These are phyloP conservation scores for Stephania japonica DNA, from an alignment of 164 flowering plant genomes.

Conservation along the genomic window DNA sequence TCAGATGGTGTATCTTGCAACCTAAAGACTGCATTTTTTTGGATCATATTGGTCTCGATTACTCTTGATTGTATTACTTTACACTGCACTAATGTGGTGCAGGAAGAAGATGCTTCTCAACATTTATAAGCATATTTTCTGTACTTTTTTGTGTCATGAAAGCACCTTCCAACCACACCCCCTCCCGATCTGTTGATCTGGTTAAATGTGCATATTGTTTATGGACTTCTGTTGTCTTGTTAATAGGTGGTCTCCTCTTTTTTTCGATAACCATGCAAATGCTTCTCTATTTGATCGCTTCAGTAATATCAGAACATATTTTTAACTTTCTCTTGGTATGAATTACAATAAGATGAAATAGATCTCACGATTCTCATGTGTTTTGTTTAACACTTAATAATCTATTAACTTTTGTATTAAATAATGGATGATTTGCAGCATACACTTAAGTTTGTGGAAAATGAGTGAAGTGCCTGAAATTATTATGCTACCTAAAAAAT, in stretches of 20 bases:
- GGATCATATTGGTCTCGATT: no score
- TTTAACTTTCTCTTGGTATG: neutral
- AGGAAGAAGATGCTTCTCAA: no score
- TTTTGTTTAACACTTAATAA: neutral
- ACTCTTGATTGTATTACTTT: no score
- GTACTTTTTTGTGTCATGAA: neutral
- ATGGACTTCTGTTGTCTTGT: neutral
- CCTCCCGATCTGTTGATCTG: neutral
- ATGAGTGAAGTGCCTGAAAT: neutral
- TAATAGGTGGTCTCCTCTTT: neutral
- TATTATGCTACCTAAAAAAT: slow-evolving; percentile 4
- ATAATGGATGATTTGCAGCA: neutral
- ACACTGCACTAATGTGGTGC: no score
- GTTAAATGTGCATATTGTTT: neutral
- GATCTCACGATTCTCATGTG: neutral
- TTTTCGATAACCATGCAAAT: neutral
- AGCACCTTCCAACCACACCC: neutral
- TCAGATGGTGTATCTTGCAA: no score
- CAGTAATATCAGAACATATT: neutral
- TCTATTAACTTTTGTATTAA: neutral
- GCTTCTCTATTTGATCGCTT: neutral
- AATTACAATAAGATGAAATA: neutral
- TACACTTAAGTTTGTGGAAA: neutral
- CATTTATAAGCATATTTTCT: neutral
- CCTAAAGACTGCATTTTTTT: no score